phyloP scores from a whole-genome alignment of 83 land plant genomes.

The Thuja plicata region DNA sequence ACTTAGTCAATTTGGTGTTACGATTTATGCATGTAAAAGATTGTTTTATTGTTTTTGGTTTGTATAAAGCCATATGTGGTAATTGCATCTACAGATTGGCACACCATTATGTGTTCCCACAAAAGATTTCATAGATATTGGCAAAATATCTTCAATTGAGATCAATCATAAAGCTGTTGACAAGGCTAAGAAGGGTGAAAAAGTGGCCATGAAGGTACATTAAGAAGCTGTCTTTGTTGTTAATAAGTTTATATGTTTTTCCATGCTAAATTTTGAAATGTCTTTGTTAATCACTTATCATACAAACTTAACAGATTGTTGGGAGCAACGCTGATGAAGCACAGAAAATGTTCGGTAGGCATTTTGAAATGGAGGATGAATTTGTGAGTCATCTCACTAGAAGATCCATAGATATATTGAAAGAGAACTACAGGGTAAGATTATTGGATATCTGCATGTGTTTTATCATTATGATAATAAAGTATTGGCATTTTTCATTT shows the following conservation, averaged over 20 bases:
- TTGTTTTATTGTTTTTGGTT: neutral
- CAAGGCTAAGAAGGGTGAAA: constrained; percentile 86
- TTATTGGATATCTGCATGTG: neutral
- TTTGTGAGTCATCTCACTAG: constrained; percentile 91
- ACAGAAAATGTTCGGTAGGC: constrained; percentile 96
- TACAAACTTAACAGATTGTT: constrained; percentile 50
- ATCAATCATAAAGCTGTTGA: constrained; percentile 91
- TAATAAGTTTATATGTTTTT: neutral
- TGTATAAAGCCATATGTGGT: neutral
- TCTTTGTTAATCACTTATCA: neutral
- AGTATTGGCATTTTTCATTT: neutral
- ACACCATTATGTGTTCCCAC: constrained; percentile 95
- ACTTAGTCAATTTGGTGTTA: neutral
- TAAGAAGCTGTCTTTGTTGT: neutral
- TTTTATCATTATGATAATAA: neutral
- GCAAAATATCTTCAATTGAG: constrained; percentile 94
- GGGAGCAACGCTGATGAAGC: constrained; percentile 84
- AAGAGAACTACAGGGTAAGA: constrained; percentile 82
- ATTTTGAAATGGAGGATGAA: constrained; percentile 93
- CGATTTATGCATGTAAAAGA: neutral
- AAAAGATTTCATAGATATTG: constrained; percentile 87
- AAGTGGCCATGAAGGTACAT: constrained; percentile 91
- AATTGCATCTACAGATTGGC: constrained; percentile 61
- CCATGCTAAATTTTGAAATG: neutral
- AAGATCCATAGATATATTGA: constrained; percentile 85